These are phyloP conservation scores for Zalaria obscura DNA, from an alignment of 2,329 filamentous ascomycete genomes.

Conservation along the genomic window DNA sequence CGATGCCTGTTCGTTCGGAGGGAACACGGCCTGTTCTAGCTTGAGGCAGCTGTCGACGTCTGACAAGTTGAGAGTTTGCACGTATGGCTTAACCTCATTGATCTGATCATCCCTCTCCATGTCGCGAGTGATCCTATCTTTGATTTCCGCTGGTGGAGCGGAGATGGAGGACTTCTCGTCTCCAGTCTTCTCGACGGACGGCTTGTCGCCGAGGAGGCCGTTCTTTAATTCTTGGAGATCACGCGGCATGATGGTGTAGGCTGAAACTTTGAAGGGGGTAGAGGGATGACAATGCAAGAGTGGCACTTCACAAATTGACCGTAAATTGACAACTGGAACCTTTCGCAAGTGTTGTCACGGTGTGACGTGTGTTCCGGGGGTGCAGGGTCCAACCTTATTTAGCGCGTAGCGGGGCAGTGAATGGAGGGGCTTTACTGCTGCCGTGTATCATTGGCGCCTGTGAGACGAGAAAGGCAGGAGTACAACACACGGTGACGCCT, in stretches of 20 bases:
- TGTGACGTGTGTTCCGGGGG: too few relatives aligned
- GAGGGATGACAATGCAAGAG: too few relatives aligned
- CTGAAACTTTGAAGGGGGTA: too few relatives aligned
- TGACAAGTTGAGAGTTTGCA: conserved; percentile 55
- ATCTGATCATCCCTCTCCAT: conserved; percentile 27
- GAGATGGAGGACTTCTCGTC: conserved; percentile 4
- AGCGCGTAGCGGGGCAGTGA: too few relatives aligned
- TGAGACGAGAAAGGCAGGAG: too few relatives aligned
- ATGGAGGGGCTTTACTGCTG: too few relatives aligned
- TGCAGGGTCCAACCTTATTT: too few relatives aligned
- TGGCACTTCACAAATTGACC: too few relatives aligned
- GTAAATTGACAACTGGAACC: too few relatives aligned
- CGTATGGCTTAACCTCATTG: conserved; percentile 54
- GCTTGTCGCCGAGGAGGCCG: conserved; percentile 19
- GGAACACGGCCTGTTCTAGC: conserved; percentile 45
- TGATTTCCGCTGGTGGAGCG: conserved; percentile 2
- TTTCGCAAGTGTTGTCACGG: too few relatives aligned
- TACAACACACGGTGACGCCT: too few relatives aligned
- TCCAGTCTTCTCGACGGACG: conserved; percentile 21
- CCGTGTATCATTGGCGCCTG: too few relatives aligned
- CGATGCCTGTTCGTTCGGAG: conserved; percentile 41
- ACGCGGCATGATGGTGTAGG: conserved; percentile 22
- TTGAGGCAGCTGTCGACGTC: conserved; percentile 49
- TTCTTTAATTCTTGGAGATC: conserved; percentile 23
- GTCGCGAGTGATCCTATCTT: conserved; percentile 9